Evolutionary conservation across 2,329 filamentous ascomycete species (phyloP), one percentile per base, ranked within the genome.

Genomic region (Colletotrichum higginsianum): DNA sequence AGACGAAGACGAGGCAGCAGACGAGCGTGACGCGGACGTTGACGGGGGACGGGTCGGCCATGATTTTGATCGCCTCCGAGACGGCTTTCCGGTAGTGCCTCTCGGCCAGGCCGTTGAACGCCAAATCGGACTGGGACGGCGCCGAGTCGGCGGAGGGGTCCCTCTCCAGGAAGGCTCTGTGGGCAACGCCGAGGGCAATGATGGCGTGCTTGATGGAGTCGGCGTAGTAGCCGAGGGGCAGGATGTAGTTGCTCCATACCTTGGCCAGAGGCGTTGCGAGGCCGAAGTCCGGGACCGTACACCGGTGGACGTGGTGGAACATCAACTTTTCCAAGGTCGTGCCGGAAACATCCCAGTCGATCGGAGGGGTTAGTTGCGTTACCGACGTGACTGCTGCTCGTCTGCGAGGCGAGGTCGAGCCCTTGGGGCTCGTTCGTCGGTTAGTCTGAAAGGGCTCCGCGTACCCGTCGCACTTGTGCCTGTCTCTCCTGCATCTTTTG

Each of bases 401-500:
- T 35, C n/a, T 16, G 3, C 16, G 35, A 11, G 46, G 13, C 6
- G 40, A 46, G 12, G n/a, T 7, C 11, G 26, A 15, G 49, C 38
- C 42, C 26, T 40, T 15, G 15, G 42, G 30, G n/a, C 49, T 66
- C 8, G 35, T 47, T 44, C 56, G 53, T 12, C 44, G 35, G 35
- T 52, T 57, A 38, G 18, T 2, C 21, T 46, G 56, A 15, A 30
- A 35, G 18, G n/a, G n/a, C 35, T 42, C 40, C 40, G 55, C 71
- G 49, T 74, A 75, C 2, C 74, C 73, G 50, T 75, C 73, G 50
- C 74, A 75, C n/a, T 69, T 67, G 21, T 70, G 60, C 11, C 56
- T 61, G 35, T 46, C 55, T 30, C 44, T 67, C 57, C 23, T 66
- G 49, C 74, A 75, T 2, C 67, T 65, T 30, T 53, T 61, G 60